phyloP scores from a whole-genome alignment of 495 filamentous ascomycete species.

The Penicillium salamii region DNA sequence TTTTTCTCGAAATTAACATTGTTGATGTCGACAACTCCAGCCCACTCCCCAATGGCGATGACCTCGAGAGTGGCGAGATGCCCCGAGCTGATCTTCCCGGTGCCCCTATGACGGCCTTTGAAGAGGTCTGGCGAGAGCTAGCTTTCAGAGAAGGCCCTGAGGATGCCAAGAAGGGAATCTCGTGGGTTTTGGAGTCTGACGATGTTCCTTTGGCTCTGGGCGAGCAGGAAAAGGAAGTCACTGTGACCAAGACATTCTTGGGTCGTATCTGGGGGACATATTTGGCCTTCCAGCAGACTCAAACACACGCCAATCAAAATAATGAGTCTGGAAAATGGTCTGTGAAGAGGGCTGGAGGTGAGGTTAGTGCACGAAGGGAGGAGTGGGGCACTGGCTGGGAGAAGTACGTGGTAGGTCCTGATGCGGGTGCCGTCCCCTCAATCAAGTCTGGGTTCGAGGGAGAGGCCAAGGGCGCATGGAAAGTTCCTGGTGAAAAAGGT shows the following conservation, averaged over 20 bases:
- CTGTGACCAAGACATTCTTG: not conserved
- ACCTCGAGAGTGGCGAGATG: constrained; percentile 22
- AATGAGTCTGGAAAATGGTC: too few species aligned
- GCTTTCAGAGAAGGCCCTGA: not conserved
- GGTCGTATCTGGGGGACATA: not conserved
- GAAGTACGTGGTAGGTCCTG: too few species aligned
- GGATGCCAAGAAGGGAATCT: not conserved
- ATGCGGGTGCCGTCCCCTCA: too few species aligned
- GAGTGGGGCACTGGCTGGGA: too few species aligned
- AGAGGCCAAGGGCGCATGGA: too few species aligned
- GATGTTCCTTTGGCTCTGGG: not conserved
- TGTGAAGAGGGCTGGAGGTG: too few species aligned
- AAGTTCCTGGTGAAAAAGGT: too few species aligned
- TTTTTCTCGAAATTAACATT: not conserved
- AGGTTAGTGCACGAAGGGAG: too few species aligned
- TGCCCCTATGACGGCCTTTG: constrained; percentile 9
- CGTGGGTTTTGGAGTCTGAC: constrained; percentile 12
- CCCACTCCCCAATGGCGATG: constrained; percentile 18
- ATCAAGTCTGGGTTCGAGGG: too few species aligned
- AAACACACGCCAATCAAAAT: not conserved
- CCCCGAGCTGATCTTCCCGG: constrained; percentile 20
- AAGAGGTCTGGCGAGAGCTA: constrained; percentile 13
- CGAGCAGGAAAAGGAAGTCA: not conserved
- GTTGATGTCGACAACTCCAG: constrained; percentile 15
- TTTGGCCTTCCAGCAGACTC: constrained; percentile 1